Evolutionary conservation across 2,329 filamentous ascomycete species (phyloP).

Genomic region (Pseudocercospora cruenta): DNA sequence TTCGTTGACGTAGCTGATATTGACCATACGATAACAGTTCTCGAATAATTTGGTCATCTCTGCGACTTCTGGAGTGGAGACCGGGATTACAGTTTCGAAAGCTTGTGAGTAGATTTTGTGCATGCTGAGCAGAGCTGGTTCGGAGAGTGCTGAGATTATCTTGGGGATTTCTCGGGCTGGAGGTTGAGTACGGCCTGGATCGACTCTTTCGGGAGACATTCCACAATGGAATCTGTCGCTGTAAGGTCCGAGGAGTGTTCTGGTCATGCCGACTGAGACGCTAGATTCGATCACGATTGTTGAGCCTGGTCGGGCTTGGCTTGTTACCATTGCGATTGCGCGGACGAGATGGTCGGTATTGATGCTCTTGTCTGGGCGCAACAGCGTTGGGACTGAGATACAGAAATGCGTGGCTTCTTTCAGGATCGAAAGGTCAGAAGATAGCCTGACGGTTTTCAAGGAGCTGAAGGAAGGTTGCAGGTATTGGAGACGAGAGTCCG

Average conservation of each 20-base stretch:
- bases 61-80: slow-evolving; percentile 58
- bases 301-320: slow-evolving; percentile 49
- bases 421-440: slow-evolving; percentile 45
- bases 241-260: slow-evolving; percentile 51
- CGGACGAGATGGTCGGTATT: slow-evolving; percentile 53
- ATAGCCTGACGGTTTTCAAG: slow-evolving; percentile 43
- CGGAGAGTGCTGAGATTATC: slow-evolving; percentile 56
- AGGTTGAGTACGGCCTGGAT: slow-evolving; percentile 27
- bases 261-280: slow-evolving; percentile 60
- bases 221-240: slow-evolving; percentile 45
- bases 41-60: slow-evolving; percentile 64
- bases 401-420: slow-evolving; percentile 55
- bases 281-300: slow-evolving; percentile 59
- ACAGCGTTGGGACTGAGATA: slow-evolving; percentile 58
- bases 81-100: slow-evolving; percentile 54
- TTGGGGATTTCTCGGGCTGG: slow-evolving; percentile 53
- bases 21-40: slow-evolving; percentile 61
- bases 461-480: slow-evolving; percentile 35
- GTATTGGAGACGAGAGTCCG: slow-evolving; percentile 43
- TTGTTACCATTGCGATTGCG: slow-evolving; percentile 49
- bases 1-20: slow-evolving; percentile 60
- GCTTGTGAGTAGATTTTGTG: slow-evolving; percentile 50
- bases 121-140: slow-evolving; percentile 53
- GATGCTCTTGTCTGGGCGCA: slow-evolving; percentile 52
- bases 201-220: slow-evolving; percentile 41